These are phyloP conservation scores for Quercus aquifolioides DNA, from an alignment of 306 rosid genomes.

Conservation along the genomic window DNA sequence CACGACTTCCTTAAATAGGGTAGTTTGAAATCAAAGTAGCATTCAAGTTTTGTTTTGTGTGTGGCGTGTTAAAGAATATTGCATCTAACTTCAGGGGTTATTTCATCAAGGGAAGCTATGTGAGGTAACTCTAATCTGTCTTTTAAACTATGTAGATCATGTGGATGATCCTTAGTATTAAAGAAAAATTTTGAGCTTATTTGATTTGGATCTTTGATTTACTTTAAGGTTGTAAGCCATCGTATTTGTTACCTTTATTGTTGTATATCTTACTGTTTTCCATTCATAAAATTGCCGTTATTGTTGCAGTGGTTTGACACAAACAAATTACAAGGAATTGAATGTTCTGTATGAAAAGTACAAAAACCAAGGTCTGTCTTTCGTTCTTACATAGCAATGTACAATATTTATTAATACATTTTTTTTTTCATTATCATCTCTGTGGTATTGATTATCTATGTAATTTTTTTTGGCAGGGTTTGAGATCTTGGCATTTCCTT, in stretches of 20 bases:
- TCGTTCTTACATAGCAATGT: background rate
- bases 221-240: background rate
- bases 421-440: background rate
- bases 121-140: background rate
- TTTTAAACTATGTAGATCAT: background rate
- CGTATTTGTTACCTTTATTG: background rate
- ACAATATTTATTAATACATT: background rate
- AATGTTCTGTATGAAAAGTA: slow-evolving; percentile 65
- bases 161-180: background rate
- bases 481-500: slow-evolving; percentile 96
- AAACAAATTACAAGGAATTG: slow-evolving; percentile 80
- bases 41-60: background rate
- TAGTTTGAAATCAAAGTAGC: background rate
- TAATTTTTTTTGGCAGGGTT: slow-evolving; percentile 38
- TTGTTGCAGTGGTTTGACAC: slow-evolving; percentile 78
- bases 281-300: background rate
- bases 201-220: background rate
- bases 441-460: background rate
- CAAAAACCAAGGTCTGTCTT: slow-evolving; percentile 64
- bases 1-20: background rate
- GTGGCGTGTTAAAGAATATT: background rate
- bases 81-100: background rate
- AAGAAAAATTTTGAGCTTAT: background rate
- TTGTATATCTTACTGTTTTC: slow-evolving; percentile 3
- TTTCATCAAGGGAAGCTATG: background rate